Base-by-base conservation (phyloP, 306 rosid species). In the Malus asiatica region DNA sequence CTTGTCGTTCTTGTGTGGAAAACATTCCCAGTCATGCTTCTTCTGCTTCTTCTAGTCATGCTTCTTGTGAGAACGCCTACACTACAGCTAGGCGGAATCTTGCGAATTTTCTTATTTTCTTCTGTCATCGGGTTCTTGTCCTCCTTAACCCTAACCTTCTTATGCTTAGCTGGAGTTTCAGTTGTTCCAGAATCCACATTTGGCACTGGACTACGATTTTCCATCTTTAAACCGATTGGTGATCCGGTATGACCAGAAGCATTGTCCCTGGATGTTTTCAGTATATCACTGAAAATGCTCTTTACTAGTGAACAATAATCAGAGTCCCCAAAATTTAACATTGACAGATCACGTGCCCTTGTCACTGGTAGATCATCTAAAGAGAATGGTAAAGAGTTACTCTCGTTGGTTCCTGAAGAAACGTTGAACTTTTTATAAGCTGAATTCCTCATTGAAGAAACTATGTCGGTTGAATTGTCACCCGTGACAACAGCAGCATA, bases 21-120 rank as follows among this genome's bases (percentile, higher is more conserved):
- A 1, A 18, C 8, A 15, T 18, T 53, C 59, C 22, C 8, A 6
- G 3, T 18, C n/a, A 6, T 6, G 22, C n/a, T 4, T 8, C 33
- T 74, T 69, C 70, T 6, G n/a, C 20, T 4, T 8, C 33, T 74
- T 69, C 70, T 73, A 38, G 78, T 58, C 84, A 73, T 80, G 83
- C 76, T 85, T 85, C 82, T 82, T 12, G 84, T 70, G 32, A 55
- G 73, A 76, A 76, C 68, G 19, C 81, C 52, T 78, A 19, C 23
- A 23, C 77, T 14, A 45, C 53, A 11, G 66, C 27, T 2, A n/a
- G 61, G 11, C 23, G 5, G 8, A 51, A 18, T 13, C 57, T 30
- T 42, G 74, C 27, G 8, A 38, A 16, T n/a, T 52, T 27, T 30
- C 1, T 19, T 27, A 9, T 30, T 16, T 2, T 16, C 33, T 16